Percentiles rank a stretch among this genome's conserved stretches.
These are phyloP conservation scores for Cyclotella kingstonii DNA, from an alignment of 108 stramenopile genomes.

Conservation along the genomic window DNA sequence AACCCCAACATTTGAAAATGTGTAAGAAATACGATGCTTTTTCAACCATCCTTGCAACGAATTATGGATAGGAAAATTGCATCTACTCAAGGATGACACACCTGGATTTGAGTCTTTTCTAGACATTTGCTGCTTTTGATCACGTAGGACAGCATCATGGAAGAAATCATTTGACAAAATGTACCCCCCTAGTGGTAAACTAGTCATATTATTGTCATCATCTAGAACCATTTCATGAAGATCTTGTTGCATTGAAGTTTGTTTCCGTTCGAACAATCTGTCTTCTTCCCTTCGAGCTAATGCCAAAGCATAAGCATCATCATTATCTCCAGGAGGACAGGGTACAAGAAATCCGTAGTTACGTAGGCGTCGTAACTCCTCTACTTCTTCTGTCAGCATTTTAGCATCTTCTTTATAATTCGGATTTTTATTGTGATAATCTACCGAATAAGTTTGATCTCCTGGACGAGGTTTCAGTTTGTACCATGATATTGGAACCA, in stretches of 20 bases:
- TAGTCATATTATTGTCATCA: constrained; percentile 21
- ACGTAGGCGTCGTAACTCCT: constrained; percentile 53
- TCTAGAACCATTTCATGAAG: constrained; percentile 35
- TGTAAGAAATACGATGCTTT: constrained; percentile 69
- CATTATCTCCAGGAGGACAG: constrained; percentile 79
- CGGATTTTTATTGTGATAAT: constrained; percentile 3
- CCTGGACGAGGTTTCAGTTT: constrained; percentile 43
- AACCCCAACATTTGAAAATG: constrained; percentile 75
- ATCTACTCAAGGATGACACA: constrained; percentile 6
- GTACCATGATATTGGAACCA: constrained; percentile 75
- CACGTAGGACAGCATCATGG: constrained; percentile 73
- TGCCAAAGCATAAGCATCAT: constrained; percentile 78
- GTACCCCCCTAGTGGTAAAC: constrained; percentile 46
- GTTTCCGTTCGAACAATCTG: constrained; percentile 19
- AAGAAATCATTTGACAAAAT: constrained; percentile 80
- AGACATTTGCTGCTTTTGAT: constrained; percentile 39
- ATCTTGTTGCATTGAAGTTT: neutral
- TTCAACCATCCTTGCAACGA: constrained; percentile 28
- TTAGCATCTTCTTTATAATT: constrained; percentile 42
- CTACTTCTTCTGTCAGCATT: constrained; percentile 55
- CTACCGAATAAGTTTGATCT: constrained; percentile 6
- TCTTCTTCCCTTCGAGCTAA: constrained; percentile 70
- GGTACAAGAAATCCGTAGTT: constrained; percentile 58
- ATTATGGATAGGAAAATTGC: neutral
- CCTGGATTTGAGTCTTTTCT: constrained; percentile 4